A percentile compares a stretch with the other conserved stretches of the same genome.
These are phyloP conservation scores for Ceratobasidium sp. DNA, from an alignment of 1,284 basidiomycete species.

Conservation along the genomic window DNA sequence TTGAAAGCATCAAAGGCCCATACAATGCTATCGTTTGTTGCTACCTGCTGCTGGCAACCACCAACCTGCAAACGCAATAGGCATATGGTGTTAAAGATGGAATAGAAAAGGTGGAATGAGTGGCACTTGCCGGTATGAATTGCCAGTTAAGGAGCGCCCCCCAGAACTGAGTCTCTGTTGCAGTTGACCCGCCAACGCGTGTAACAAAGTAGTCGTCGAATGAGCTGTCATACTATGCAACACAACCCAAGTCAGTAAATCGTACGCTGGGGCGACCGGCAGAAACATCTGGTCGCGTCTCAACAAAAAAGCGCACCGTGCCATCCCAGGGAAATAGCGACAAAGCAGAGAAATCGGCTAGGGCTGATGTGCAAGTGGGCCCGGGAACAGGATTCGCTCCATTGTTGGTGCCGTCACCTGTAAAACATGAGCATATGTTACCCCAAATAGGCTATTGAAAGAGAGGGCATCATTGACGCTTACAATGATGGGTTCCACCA, in stretches of 20 bases:
- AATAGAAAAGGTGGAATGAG: too few relatives aligned
- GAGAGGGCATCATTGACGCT: neutral
- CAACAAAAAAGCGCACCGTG: neutral
- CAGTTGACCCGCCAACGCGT: constrained; percentile 3
- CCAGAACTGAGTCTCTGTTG: constrained; percentile 25
- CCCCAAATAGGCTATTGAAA: neutral
- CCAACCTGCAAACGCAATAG: neutral
- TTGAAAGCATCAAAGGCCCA: constrained; percentile 27
- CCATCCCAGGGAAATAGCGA: neutral
- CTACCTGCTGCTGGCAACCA: constrained; percentile 31
- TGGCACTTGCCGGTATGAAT: constrained; percentile 6
- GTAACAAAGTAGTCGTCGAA: constrained; percentile 34
- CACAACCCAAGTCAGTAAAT: neutral
- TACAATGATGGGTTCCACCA: constrained; percentile 25
- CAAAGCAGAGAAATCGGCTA: neutral
- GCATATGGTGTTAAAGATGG: too few relatives aligned
- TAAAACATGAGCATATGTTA: neutral
- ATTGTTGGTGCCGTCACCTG: constrained; percentile 21
- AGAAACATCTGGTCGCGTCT: neutral
- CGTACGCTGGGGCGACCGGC: neutral
- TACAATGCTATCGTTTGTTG: neutral
- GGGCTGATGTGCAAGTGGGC: constrained; percentile 21
- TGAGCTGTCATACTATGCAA: constrained; percentile 1
- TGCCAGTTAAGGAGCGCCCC: constrained; percentile 9
- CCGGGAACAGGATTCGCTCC: constrained; percentile 14